Evolutionary conservation across 1,139 yeast genomes (phyloP).

Genomic region (Geotrichum siamense): DNA sequence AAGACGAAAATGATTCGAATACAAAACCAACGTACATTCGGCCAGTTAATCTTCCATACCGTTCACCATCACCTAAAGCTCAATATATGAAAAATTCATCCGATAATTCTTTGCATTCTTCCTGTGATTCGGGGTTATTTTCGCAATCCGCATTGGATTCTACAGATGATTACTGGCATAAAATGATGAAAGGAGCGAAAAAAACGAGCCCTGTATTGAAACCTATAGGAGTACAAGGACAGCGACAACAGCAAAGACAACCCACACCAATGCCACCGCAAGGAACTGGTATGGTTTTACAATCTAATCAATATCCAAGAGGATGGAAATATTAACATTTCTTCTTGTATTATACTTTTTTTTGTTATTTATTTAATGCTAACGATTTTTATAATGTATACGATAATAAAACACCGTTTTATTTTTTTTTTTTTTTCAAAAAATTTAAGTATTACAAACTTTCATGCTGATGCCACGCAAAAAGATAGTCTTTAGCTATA

Average conservation of each 20-base stretch:
- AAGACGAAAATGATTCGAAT: neutral
- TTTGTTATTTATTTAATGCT: too few species aligned
- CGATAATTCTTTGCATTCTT: neutral
- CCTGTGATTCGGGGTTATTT: slow-evolving; percentile 3
- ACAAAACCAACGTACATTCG: neutral
- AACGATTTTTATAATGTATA: too few species aligned
- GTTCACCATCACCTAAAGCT: slow-evolving; percentile 1
- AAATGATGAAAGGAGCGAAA: slow-evolving; percentile 2
- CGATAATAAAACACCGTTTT: too few species aligned
- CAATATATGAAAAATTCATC: neutral
- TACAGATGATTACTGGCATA: slow-evolving; percentile 3
- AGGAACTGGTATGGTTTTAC: too few species aligned
- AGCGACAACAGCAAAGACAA: neutral
- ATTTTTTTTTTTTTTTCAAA: too few species aligned
- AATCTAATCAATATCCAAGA: too few species aligned
- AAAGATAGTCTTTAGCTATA: too few species aligned
- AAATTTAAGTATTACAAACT: too few species aligned
- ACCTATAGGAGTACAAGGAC: slow-evolving; percentile 16
- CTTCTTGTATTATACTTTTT: too few species aligned
- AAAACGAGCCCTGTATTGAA: slow-evolving; percentile 24
- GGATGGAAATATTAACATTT: too few species aligned
- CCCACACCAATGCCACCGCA: too few species aligned
- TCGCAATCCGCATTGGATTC: slow-evolving; percentile 13
- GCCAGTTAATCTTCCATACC: neutral
- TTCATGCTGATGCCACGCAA: too few species aligned